phyloP scores from a whole-genome alignment of 495 filamentous ascomycete species.

The Pseudevernia furfuracea region DNA sequence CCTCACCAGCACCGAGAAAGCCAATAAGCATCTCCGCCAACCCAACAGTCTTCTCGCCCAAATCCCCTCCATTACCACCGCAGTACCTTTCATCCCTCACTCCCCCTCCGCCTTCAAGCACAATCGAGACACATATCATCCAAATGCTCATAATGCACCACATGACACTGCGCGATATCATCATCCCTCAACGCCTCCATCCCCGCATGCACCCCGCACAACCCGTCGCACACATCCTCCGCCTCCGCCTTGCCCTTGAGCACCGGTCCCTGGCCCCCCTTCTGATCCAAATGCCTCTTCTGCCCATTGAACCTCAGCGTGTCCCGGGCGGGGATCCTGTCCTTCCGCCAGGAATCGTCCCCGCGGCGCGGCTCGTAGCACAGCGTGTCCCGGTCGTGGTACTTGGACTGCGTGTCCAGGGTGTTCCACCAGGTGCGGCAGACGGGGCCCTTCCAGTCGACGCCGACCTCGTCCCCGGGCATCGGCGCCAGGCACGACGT shows the following conservation, averaged over 20 bases:
- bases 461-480: not conserved
- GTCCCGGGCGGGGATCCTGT: not conserved
- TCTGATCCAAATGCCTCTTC: not conserved
- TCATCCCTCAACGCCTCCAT: not conserved
- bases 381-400: not conserved
- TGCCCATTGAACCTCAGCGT: not conserved
- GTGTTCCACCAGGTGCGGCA: not conserved
- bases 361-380: not conserved
- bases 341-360: not conserved
- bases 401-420: rapidly evolving
- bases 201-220: not conserved
- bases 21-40: too few relatives aligned
- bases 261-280: not conserved
- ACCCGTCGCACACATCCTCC: not conserved
- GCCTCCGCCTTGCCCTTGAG: not conserved
- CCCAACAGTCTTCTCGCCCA: too few relatives aligned
- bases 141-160: not conserved
- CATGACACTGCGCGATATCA: not conserved
- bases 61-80: too few relatives aligned
- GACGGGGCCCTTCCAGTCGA: not conserved
- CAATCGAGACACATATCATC: slow-evolving; percentile 9
- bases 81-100: too few relatives aligned
- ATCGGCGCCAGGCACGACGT: not conserved
- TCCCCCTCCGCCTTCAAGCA: not conserved
- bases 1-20: too few relatives aligned